Evolutionary conservation across 179 eudicot genomes (phyloP).

Genomic region (Actinidia arguta): DNA sequence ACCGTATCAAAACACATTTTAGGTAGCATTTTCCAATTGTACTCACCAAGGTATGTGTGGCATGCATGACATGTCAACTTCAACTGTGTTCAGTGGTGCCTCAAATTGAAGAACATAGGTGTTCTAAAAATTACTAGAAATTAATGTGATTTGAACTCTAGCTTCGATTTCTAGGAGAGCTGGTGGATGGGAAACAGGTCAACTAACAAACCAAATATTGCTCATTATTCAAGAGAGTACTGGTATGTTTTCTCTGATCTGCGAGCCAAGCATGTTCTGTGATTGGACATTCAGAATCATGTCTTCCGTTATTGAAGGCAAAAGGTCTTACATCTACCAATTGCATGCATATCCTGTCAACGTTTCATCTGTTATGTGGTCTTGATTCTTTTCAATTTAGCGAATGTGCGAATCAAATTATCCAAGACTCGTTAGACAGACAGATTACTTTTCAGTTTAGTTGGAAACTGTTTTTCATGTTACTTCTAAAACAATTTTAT

Average conservation of each 20-base stretch:
- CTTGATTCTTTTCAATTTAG: not conserved
- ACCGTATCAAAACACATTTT: not conserved
- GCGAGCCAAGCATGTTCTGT: not conserved
- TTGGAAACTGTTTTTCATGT: not conserved
- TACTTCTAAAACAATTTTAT: no score
- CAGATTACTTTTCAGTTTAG: no score
- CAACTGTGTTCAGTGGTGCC: slow-evolving; percentile 1
- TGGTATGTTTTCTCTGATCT: not conserved
- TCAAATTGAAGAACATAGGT: slow-evolving; percentile 2
- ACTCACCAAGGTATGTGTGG: not conserved
- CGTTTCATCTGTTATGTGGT: not conserved
- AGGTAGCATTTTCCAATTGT: not conserved
- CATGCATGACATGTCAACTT: not conserved
- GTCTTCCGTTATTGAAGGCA: not conserved
- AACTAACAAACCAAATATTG: not conserved
- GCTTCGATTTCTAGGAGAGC: not conserved
- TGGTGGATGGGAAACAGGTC: not conserved
- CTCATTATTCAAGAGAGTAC: not conserved
- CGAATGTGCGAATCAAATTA: not conserved
- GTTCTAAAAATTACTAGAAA: not conserved
- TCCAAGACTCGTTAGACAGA: no score
- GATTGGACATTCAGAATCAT: not conserved
- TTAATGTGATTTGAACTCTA: not conserved
- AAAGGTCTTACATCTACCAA: not conserved
- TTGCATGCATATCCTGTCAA: not conserved